phyloP scores from a whole-genome alignment of 192 early-diverging fungal genomes.

The Globomyces pollinis-pini region DNA sequence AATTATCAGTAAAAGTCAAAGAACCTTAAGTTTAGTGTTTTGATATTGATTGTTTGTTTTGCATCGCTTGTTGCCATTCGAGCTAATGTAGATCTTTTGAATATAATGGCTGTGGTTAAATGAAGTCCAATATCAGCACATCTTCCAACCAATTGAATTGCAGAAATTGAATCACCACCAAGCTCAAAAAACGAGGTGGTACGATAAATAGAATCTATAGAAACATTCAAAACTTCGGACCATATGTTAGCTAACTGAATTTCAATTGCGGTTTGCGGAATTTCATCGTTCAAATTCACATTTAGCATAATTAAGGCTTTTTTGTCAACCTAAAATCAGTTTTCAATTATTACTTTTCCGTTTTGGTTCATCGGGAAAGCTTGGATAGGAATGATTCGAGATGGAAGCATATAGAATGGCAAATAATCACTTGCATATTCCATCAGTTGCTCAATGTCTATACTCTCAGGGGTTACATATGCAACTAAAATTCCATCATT shows the following conservation, averaged over 20 bases:
- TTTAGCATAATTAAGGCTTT: background rate
- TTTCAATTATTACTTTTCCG: constrained; percentile 14
- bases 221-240: constrained; percentile 9
- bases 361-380: constrained; percentile 24
- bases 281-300: background rate
- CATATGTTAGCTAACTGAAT: background rate
- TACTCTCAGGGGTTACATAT: constrained; percentile 19
- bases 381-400: constrained; percentile 16
- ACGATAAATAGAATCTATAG: background rate
- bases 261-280: background rate
- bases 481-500: constrained; percentile 17
- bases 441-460: constrained; percentile 1
- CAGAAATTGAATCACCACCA: constrained; percentile 29
- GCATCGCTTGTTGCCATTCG: background rate
- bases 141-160: background rate
- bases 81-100: background rate
- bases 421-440: background rate
- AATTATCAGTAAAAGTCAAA: background rate
- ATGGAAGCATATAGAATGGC: constrained; percentile 31
- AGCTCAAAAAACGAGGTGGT: constrained; percentile 31
- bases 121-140: background rate
- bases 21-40: background rate
- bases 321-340: constrained; percentile 2
- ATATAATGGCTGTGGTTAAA: background rate
- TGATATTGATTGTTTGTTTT: background rate